Base-by-base conservation (phyloP, 768 basidiomycete species). In the Leccinum obscurum region DNA sequence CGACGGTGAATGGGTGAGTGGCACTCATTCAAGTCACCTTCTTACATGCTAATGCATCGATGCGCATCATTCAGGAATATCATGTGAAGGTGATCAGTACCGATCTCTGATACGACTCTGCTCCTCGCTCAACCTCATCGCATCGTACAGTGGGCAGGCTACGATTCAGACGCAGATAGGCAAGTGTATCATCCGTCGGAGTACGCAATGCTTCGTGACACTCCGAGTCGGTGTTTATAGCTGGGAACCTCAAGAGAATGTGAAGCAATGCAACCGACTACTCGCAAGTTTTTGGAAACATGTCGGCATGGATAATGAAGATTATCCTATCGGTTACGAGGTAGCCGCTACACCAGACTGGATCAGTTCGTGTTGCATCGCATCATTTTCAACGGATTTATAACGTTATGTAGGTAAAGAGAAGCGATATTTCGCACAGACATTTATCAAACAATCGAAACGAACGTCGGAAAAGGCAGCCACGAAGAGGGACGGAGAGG, bases 201-300 rank as follows among this genome's bases (percentile, higher is more conserved):
- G 34, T 6, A n/a, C 41, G 39, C 46, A 28, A 28, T 34, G 11
- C 59, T 55, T 46, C 15, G 26, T 55, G 53, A 57, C 32, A n/a
- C 39, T 62, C 32, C 32, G 32, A 32, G 32, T 10, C 48, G 34
- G 6, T 49, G 0, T 30, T 39, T 60, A 49, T 58, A 90, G 89
- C 65, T 90, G 89, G 89, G 89, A 90, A 60, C 89, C 89, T 11
- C 73, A 78, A 54, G 73, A 72, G 7, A 88, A 91, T 67, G 77
- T 91, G 14, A 64, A 69, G 37, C 75, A 79, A 28, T 91, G 89
- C 67, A 72, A 80, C 15, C 80, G 85, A 20, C 76, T 91, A 15
- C 72, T 89, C 26, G 61, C 70, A n/a, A 85, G 84, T 62, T 91
- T 91, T 68, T 88, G 86, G 86, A 68, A 72, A 6, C 78, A 87